Conservation (phyloP, 192 early-diverging fungal genomes). For the Powellomyces hirtus region DNA sequence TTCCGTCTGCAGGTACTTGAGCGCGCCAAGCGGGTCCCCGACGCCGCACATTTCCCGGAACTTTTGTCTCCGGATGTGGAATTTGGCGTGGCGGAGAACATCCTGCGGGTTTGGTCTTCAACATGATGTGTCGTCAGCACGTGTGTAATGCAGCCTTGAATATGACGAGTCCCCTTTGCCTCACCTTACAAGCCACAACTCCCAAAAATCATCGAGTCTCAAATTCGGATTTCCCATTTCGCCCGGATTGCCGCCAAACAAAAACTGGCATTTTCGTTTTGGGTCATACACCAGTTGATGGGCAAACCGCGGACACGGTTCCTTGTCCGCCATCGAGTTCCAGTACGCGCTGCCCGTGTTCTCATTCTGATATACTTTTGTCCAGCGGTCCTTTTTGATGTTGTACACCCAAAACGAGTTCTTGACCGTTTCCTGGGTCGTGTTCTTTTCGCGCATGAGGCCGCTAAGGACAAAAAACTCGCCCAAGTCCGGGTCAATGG, state of each 20-base stretch:
- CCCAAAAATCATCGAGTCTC: slow-evolving; percentile 83
- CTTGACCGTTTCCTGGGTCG: slow-evolving; percentile 57
- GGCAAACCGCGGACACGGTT: slow-evolving; percentile 85
- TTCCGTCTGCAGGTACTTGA: slow-evolving; percentile 75
- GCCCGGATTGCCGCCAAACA: slow-evolving; percentile 95
- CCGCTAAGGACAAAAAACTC: slow-evolving; percentile 88
- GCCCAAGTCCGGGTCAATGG: slow-evolving; percentile 70
- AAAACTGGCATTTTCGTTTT: slow-evolving; percentile 65
- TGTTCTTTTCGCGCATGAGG: slow-evolving; percentile 60
- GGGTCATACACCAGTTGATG: slow-evolving; percentile 89
- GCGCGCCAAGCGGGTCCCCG: slow-evolving; percentile 42
- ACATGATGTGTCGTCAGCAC: too few species aligned
- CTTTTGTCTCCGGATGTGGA: slow-evolving; percentile 74
- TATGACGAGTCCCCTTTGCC: not conserved
- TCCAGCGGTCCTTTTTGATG: slow-evolving; percentile 58
- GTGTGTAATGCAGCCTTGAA: not conserved
- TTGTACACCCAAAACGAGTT: slow-evolving; percentile 79
- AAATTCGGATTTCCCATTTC: slow-evolving; percentile 57
- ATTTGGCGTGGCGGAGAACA: slow-evolving; percentile 70
- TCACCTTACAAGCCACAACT: slow-evolving; percentile 67
- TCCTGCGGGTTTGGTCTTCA: slow-evolving; percentile 60
- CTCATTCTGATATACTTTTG: slow-evolving; percentile 70
- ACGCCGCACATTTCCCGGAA: slow-evolving; percentile 76
- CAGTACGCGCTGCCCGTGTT: slow-evolving; percentile 52
- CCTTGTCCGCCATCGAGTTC: slow-evolving; percentile 47